These are phyloP conservation scores for Epichloe festucae DNA, from an alignment of 2,329 filamentous ascomycete genomes.

Conservation along the genomic window DNA sequence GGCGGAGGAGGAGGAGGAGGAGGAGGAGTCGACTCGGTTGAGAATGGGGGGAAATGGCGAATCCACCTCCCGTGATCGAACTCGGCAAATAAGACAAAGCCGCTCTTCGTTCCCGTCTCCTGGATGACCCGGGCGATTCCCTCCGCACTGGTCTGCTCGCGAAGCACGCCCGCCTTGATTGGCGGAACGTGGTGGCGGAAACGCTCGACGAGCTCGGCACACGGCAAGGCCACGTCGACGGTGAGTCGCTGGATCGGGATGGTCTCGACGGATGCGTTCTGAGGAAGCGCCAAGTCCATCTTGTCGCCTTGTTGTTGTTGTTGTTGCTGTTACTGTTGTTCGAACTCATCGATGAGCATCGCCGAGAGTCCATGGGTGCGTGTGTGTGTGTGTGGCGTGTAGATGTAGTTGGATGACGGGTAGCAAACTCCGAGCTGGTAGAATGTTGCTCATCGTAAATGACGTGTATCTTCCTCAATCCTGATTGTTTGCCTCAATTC, in stretches of 20 bases:
- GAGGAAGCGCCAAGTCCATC: background rate
- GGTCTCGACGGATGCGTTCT: background rate
- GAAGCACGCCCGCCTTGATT: background rate
- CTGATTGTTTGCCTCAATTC: no score
- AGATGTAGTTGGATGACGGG: background rate
- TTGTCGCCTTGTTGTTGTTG: no score
- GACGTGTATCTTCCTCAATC: background rate
- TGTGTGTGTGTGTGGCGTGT: background rate
- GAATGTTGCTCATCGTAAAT: background rate
- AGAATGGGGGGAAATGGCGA: background rate
- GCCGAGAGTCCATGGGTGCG: no score
- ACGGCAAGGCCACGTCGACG: background rate
- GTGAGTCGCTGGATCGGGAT: constrained; percentile 1
- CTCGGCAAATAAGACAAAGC: constrained; percentile 3
- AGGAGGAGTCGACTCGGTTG: no score
- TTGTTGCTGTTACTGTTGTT: no score
- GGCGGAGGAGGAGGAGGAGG: no score
- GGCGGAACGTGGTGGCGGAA: constrained; percentile 1
- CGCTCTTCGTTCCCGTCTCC: background rate
- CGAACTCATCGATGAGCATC: no score
- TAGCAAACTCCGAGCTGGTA: background rate
- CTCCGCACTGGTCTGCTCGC: background rate
- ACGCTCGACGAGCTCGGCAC: background rate
- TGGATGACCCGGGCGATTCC: background rate
- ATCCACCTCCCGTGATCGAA: constrained; percentile 3